phyloP scores from a whole-genome alignment of 495 filamentous ascomycete species.

The Penicillium atrosanguineum region DNA sequence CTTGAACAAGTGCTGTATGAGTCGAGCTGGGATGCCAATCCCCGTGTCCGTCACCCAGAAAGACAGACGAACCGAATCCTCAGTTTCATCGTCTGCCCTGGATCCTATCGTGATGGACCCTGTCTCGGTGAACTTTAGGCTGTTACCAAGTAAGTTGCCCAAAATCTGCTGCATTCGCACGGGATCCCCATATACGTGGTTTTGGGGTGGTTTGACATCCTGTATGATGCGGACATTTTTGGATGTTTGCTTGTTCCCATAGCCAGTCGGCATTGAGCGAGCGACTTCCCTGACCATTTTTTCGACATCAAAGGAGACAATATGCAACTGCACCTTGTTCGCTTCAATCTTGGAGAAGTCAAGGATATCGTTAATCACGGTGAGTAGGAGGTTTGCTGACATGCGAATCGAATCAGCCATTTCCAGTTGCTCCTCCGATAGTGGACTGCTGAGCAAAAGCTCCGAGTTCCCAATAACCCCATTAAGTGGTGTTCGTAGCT shows the following conservation, averaged over 20 bases:
- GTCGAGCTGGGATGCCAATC: slow-evolving; percentile 68
- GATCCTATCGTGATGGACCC: slow-evolving; percentile 70
- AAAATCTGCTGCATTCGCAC: slow-evolving; percentile 83
- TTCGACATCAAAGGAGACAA: slow-evolving; percentile 72
- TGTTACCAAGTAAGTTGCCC: slow-evolving; percentile 84
- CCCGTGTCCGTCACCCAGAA: slow-evolving; percentile 82
- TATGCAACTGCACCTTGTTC: slow-evolving; percentile 85
- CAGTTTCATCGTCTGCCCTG: slow-evolving; percentile 62
- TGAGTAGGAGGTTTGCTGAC: slow-evolving; percentile 83
- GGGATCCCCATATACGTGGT: slow-evolving; percentile 78
- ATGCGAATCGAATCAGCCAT: slow-evolving; percentile 83
- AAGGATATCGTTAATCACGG: slow-evolving; percentile 87
- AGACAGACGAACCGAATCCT: slow-evolving; percentile 63
- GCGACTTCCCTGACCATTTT: slow-evolving; percentile 83
- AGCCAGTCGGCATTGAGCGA: slow-evolving; percentile 56
- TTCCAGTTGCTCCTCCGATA: slow-evolving; percentile 73
- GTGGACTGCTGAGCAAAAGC: slow-evolving; percentile 66
- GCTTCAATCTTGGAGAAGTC: slow-evolving; percentile 89
- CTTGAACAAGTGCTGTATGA: slow-evolving; percentile 65
- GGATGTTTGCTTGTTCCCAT: slow-evolving; percentile 56
- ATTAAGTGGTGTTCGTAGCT: slow-evolving; percentile 76
- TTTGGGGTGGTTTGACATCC: slow-evolving; percentile 55
- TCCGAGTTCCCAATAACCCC: slow-evolving; percentile 86
- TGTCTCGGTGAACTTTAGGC: slow-evolving; percentile 75
- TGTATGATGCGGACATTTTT: slow-evolving; percentile 25